Evolutionary conservation across 371 early-diverging fungal species (phyloP).

Genomic region (Mortierella sp.): DNA sequence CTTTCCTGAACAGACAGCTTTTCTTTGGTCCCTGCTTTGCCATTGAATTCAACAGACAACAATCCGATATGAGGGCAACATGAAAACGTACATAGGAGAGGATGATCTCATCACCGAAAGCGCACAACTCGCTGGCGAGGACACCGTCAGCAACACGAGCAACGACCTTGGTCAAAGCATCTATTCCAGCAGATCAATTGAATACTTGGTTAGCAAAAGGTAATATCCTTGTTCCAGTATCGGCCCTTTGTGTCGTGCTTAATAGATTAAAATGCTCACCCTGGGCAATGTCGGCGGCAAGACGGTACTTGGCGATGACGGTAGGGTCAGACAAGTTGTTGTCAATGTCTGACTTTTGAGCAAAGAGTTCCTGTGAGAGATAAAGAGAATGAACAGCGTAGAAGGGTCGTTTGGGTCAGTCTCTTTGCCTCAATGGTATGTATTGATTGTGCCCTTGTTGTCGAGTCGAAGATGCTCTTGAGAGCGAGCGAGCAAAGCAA

Average conservation of each 20-base stretch:
- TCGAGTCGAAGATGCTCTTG: neutral
- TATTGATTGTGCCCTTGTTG: neutral
- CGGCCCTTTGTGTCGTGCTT: too few species aligned
- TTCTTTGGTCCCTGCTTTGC: neutral
- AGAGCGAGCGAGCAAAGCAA: neutral
- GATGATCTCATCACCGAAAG: constrained; percentile 86
- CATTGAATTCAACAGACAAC: neutral
- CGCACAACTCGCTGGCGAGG: constrained; percentile 83
- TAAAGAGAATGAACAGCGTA: neutral
- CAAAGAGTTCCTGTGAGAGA: constrained; percentile 52
- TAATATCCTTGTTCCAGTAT: neutral
- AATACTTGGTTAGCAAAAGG: neutral
- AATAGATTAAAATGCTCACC: constrained; percentile 54
- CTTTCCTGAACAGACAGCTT: neutral
- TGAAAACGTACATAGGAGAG: constrained; percentile 66
- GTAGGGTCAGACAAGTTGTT: constrained; percentile 72
- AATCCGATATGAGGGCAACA: neutral
- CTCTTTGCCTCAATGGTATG: neutral
- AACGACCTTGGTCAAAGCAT: constrained; percentile 70
- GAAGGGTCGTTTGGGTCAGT: neutral
- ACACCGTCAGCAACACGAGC: constrained; percentile 72
- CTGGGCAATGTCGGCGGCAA: constrained; percentile 87
- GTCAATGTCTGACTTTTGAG: constrained; percentile 71
- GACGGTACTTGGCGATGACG: constrained; percentile 86
- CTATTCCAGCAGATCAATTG: constrained; percentile 29